Percentiles rank a stretch among this genome's conserved stretches.
phyloP scores from a whole-genome alignment of 805 yeast genomes.

The Debaryomyces tyrocola region DNA sequence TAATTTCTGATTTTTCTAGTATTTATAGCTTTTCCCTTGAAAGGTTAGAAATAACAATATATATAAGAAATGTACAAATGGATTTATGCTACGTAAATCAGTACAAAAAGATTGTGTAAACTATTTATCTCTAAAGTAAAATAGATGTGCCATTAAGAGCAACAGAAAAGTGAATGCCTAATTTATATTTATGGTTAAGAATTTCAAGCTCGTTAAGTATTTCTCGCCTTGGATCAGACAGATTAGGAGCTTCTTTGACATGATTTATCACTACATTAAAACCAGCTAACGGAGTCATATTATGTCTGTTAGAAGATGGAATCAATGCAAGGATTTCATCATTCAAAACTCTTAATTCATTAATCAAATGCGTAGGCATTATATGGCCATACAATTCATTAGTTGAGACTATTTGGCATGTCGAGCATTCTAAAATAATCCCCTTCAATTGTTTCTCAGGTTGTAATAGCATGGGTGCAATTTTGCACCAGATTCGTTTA shows the following conservation, averaged over 20 bases:
- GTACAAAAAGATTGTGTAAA: too few species aligned
- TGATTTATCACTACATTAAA: conserved; percentile 50
- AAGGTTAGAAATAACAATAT: background rate
- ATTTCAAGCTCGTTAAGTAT: conserved; percentile 50
- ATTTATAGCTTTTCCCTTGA: too few species aligned
- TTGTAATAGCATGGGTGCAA: conserved; percentile 47
- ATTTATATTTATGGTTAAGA: conserved; percentile 29
- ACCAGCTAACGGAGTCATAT: conserved; percentile 34
- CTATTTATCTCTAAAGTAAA: conserved; percentile 1
- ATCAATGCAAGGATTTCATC: conserved; percentile 9
- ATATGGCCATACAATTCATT: conserved; percentile 73
- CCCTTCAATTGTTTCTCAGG: conserved; percentile 41
- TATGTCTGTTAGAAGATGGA: conserved; percentile 8
- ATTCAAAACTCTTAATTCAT: conserved; percentile 47
- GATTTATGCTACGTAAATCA: too few species aligned
- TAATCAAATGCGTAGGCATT: conserved; percentile 62
- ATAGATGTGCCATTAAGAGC: conserved; percentile 57
- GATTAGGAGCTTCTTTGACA: conserved; percentile 41
- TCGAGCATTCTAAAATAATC: conserved; percentile 77
- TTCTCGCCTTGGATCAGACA: conserved; percentile 57
- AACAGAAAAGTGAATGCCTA: conserved; percentile 50
- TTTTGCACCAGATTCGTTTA: conserved; percentile 52
- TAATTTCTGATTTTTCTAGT: too few species aligned
- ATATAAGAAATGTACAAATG: background rate
- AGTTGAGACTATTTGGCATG: conserved; percentile 36